Base-by-base conservation (phyloP, 2,329 filamentous ascomycete genomes). In the Taxawa tesnikishii region DNA sequence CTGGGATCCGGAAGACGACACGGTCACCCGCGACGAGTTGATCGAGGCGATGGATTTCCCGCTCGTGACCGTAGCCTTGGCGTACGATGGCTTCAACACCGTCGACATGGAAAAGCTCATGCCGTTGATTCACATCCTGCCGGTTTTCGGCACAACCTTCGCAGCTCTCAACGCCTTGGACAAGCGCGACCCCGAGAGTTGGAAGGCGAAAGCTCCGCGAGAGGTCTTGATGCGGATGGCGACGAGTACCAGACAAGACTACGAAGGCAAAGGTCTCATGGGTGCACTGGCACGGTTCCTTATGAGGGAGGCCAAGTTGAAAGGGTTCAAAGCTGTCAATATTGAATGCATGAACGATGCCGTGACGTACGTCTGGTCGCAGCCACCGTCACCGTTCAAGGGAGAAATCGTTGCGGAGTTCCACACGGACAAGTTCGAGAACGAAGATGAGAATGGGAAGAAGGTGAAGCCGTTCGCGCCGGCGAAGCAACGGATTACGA, bases 11-110 rank as follows among this genome's bases (percentile, higher is more conserved):
- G 41, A 41, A 4, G 27, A 41, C 16, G 24, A 41, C 11, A 27
- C 29, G 12, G 25, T 13, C 16, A 7, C 15, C 12, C 10, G 13
- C 4, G 30, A 32, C 29, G 17, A 38, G 11, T 18, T 55, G 29
- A 21, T 51, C 15, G 31, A 46, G 30, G 45, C 51, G 28, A 58
- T 59, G 53, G 56, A 59, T 30, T 58, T 56, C 32, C 54, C 56
- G 3, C 43, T 59, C 12, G 50, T 56, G 7, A 48, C 46, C 13
- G 44, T 59, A 12, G 54, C 52, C 4, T 15, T 59, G 28, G 40
- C 44, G 8, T 58, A 56, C 28, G 56, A 60, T 26, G 38, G 35
- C 6, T 34, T 43, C 28, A 27, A 50, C 15, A 32, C 48, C 9
- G 36, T 51, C 2, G 40, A 58, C 28, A 37, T 46, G 28, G 30